These are phyloP conservation scores for Annulohypoxylon stygium DNA, from an alignment of 495 filamentous ascomycete genomes.

Conservation along the genomic window DNA sequence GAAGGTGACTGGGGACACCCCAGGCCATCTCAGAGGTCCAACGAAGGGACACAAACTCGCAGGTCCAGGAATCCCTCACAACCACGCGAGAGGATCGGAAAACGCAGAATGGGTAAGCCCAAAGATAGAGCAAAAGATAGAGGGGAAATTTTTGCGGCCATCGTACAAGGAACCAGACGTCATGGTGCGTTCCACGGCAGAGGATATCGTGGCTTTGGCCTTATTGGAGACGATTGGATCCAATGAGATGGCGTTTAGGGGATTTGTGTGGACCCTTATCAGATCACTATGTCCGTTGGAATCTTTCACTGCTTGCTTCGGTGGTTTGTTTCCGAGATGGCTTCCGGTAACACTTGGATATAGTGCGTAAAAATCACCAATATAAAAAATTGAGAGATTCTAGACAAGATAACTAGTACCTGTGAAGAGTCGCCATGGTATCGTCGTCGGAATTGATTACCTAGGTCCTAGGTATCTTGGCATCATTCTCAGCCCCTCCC, in stretches of 20 bases:
- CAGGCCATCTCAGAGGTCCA: conserved; percentile 5
- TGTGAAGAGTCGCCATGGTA: neutral
- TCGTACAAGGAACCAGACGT: conserved; percentile 22
- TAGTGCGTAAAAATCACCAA: neutral
- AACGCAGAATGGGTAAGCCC: conserved; percentile 15
- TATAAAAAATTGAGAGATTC: conserved; percentile 25
- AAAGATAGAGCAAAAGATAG: conserved; percentile 7
- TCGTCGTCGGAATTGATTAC: too few species aligned
- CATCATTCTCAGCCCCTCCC: neutral
- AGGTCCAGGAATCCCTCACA: conserved; percentile 27
- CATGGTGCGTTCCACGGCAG: conserved; percentile 39
- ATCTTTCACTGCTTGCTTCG: conserved; percentile 12
- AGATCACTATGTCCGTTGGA: neutral
- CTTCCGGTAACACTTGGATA: conserved; percentile 1
- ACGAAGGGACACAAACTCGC: neutral
- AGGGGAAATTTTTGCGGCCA: neutral
- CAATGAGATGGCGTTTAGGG: conserved; percentile 25
- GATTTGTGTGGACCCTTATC: conserved; percentile 17
- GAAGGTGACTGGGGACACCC: neutral
- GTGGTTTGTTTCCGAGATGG: conserved; percentile 14
- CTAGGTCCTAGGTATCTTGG: neutral
- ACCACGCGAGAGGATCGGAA: conserved; percentile 28
- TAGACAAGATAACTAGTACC: conserved; percentile 6
- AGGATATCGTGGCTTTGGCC: conserved; percentile 31
- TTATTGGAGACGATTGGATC: conserved; percentile 34